Percentiles rank a stretch among this genome's conserved stretches.
These are phyloP conservation scores for Ambrosiella xylebori DNA, from an alignment of 2,329 filamentous ascomycete species.

Conservation along the genomic window DNA sequence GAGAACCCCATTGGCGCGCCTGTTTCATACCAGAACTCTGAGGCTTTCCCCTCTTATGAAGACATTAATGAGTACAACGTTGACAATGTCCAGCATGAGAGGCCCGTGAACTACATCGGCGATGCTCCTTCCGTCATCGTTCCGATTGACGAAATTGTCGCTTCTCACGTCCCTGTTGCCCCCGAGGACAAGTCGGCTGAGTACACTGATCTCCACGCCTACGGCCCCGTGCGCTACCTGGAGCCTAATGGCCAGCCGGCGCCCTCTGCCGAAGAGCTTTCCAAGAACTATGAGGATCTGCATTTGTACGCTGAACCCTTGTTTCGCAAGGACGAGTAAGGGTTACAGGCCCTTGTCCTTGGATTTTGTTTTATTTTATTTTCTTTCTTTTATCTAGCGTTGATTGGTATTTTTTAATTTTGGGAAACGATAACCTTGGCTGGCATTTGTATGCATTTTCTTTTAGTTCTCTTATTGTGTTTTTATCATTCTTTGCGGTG, in stretches of 20 bases:
- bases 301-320: conserved; percentile 19
- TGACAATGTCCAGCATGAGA: conserved; percentile 14
- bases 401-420: background rate
- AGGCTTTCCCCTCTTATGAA: conserved; percentile 21
- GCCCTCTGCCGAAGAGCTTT: conserved; percentile 19
- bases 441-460: background rate
- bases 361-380: background rate
- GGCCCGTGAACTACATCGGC: conserved; percentile 3
- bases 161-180: conserved; percentile 18
- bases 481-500: background rate
- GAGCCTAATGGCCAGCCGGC: conserved; percentile 13
- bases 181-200: conserved; percentile 18
- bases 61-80: conserved; percentile 25
- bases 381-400: background rate
- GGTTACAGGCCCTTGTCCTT: background rate
- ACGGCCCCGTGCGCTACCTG: conserved; percentile 15
- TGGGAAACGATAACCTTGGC: background rate
- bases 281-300: conserved; percentile 23
- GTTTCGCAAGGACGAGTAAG: background rate
- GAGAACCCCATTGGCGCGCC: conserved; percentile 19
- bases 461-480: background rate
- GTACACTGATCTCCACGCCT: conserved; percentile 21
- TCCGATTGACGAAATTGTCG: conserved; percentile 22
- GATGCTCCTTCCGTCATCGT: conserved; percentile 17
- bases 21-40: conserved; percentile 18